Conservation (phyloP, 2,329 filamentous ascomycete species). For the Talaromyces funiculosus region DNA sequence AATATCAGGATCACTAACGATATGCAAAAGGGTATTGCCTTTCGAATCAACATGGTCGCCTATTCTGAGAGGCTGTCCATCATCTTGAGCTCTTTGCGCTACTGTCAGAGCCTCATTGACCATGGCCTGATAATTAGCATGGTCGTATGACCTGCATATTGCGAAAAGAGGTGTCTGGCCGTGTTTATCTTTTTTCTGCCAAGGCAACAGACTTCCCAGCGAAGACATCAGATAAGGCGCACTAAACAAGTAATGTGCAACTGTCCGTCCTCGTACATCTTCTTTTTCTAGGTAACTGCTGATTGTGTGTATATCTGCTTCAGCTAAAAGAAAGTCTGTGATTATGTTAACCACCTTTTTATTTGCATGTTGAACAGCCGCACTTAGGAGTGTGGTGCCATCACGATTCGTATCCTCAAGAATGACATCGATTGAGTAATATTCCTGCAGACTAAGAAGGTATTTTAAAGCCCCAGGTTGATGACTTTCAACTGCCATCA, state of each 20-base stretch:
- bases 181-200: slow-evolving; percentile 89
- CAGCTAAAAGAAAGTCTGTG: slow-evolving; percentile 62
- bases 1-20: slow-evolving; percentile 79
- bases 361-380: slow-evolving; percentile 81
- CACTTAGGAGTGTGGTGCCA: slow-evolving; percentile 80
- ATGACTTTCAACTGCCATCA: slow-evolving; percentile 76
- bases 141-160: slow-evolving; percentile 90
- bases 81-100: slow-evolving; percentile 68
- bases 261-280: slow-evolving; percentile 79
- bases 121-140: slow-evolving; percentile 80
- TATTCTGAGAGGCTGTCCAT: slow-evolving; percentile 74
- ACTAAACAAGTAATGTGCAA: slow-evolving; percentile 95
- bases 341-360: slow-evolving; percentile 68
- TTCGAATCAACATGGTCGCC: slow-evolving; percentile 91
- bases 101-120: slow-evolving; percentile 72
- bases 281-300: slow-evolving; percentile 65
- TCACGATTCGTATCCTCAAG: slow-evolving; percentile 84
- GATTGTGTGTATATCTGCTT: slow-evolving; percentile 52
- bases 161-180: slow-evolving; percentile 97
- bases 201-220: slow-evolving; percentile 74
- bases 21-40: slow-evolving; percentile 92
- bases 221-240: slow-evolving; percentile 71
- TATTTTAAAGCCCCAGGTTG: slow-evolving; percentile 71
- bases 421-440: slow-evolving; percentile 65
- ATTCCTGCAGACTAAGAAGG: slow-evolving; percentile 68